These are phyloP conservation scores for Auricularia sp. DNA, from an alignment of 768 basidiomycete species.

Conservation along the genomic window DNA sequence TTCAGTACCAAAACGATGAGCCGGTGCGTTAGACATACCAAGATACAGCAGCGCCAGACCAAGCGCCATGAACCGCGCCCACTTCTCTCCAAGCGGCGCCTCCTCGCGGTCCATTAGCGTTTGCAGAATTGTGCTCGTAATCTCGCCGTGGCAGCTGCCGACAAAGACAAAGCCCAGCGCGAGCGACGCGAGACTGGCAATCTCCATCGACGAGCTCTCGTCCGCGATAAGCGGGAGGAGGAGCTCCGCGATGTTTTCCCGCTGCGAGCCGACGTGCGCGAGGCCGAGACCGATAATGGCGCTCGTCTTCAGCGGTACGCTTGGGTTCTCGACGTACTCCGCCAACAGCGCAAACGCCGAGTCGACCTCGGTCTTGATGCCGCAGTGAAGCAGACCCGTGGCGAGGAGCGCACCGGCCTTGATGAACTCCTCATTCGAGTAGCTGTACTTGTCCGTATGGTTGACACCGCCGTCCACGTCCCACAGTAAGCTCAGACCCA, in stretches of 20 bases:
- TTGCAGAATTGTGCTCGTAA: conserved; percentile 81
- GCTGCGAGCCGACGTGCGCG: conserved; percentile 89
- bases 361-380: conserved; percentile 87
- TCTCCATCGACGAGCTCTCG: conserved; percentile 77
- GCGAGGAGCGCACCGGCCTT: conserved; percentile 95
- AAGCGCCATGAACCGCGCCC: conserved; percentile 83
- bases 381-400: conserved; percentile 83
- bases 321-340: conserved; percentile 84
- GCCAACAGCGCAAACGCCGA: conserved; percentile 83
- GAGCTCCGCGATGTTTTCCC: conserved; percentile 68
- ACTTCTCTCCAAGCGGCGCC: conserved; percentile 78
- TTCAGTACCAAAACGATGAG: background rate
- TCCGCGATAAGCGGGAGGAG: conserved; percentile 80
- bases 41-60: conserved; percentile 87
- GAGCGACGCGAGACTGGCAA: conserved; percentile 75
- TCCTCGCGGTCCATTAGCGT: conserved; percentile 80
- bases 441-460: conserved; percentile 96
- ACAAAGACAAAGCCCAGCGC: conserved; percentile 93
- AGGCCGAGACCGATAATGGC: conserved; percentile 88
- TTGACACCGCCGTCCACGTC: conserved; percentile 89
- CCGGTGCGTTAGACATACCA: conserved; percentile 39
- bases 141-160: conserved; percentile 89
- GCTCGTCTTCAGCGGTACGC: conserved; percentile 70
- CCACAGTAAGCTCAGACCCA: conserved; percentile 91
- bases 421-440: conserved; percentile 92